Percentiles rank a stretch among this genome's conserved stretches.
These are phyloP conservation scores for Pilaira anomala DNA, from an alignment of 192 early-diverging fungal species.

Conservation along the genomic window DNA sequence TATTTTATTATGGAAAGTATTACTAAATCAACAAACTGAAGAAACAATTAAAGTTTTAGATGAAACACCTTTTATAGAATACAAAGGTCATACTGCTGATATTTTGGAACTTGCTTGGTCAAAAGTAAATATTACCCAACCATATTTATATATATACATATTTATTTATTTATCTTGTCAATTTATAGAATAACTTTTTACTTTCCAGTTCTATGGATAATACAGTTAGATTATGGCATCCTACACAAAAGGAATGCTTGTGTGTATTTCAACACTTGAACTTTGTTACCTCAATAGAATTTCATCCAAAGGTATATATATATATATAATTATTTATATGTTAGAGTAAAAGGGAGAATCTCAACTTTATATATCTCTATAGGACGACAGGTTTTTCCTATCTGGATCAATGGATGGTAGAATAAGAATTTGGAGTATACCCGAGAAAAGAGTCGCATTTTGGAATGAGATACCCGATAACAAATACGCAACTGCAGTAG, in stretches of 20 bases:
- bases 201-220: conserved; percentile 78
- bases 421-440: conserved; percentile 77
- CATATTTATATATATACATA: too few relatives aligned
- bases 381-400: conserved; percentile 41
- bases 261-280: conserved; percentile 76
- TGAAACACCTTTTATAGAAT: conserved; percentile 66
- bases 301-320: conserved; percentile 68
- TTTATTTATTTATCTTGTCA: too few relatives aligned
- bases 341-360: too few relatives aligned
- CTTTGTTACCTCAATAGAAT: conserved; percentile 73
- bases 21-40: conserved; percentile 6
- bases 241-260: conserved; percentile 65
- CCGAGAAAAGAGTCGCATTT: conserved; percentile 61
- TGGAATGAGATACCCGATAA: conserved; percentile 70
- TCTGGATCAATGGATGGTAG: conserved; percentile 74
- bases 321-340: too few relatives aligned
- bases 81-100: conserved; percentile 65
- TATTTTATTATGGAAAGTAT: conserved; percentile 59
- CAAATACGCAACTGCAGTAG: conserved; percentile 74
- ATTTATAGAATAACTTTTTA: conserved; percentile 75
- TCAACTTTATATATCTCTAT: neutral
- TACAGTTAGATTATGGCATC: conserved; percentile 84
- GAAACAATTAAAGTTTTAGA: conserved; percentile 45
- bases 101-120: conserved; percentile 71
- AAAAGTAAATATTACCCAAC: conserved; percentile 42